Conservation (phyloP, 805 yeast genomes). For the Martiniozyma abietophila region DNA sequence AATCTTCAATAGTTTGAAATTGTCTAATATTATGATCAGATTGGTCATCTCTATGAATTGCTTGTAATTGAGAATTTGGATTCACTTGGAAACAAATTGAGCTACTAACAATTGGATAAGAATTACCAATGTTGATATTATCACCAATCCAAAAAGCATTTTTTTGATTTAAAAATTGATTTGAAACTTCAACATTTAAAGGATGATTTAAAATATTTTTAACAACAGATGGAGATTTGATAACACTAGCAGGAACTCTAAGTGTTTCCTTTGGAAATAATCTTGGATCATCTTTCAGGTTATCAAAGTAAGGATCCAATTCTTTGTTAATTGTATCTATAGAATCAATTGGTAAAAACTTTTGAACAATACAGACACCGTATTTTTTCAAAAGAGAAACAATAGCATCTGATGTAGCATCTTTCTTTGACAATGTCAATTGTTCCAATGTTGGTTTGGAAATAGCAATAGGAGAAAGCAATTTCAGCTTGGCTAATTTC, state of each 20-base stretch:
- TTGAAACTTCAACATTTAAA: constrained; percentile 3
- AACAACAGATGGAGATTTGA: constrained; percentile 8
- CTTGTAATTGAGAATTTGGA: constrained; percentile 8
- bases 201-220: constrained; percentile 6
- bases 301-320: constrained; percentile 7
- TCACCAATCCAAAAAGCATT: constrained; percentile 10
- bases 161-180: constrained; percentile 5
- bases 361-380: constrained; percentile 6
- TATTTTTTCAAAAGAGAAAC: constrained; percentile 2
- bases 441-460: constrained; percentile 1
- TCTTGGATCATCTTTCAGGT: constrained; percentile 8
- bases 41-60: constrained; percentile 10
- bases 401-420: constrained; percentile 6
- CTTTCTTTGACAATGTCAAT: constrained; percentile 5
- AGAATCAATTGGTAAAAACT: constrained; percentile 1
- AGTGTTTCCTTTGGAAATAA: constrained; percentile 9
- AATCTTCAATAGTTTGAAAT: constrained; percentile 4
- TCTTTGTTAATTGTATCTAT: constrained; percentile 6
- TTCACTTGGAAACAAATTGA: constrained; percentile 9
- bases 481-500: constrained; percentile 2
- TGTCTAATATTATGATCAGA: constrained; percentile 9
- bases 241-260: constrained; percentile 8
- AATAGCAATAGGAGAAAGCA: constrained; percentile 2
- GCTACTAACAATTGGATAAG: constrained; percentile 6
- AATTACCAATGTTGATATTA: constrained; percentile 6